Percentiles rank a stretch among this genome's conserved stretches.
phyloP scores from a whole-genome alignment of 768 basidiomycete species.

The Candolleomyces aberdarensis region DNA sequence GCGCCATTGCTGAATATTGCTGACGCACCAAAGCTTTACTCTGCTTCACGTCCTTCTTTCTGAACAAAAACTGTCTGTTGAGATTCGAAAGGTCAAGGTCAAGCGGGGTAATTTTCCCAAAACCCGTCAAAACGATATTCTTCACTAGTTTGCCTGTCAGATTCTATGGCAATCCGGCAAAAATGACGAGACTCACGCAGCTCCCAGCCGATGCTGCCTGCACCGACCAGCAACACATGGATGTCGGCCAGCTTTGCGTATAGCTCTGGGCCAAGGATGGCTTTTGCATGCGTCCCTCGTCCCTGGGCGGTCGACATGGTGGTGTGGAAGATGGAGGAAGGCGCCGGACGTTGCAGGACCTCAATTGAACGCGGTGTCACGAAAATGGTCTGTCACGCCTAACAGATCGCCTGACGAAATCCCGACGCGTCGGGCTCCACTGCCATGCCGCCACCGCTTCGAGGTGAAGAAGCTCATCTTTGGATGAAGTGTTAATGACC shows the following conservation, averaged over 20 bases:
- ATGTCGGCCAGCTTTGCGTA: slow-evolving; percentile 57
- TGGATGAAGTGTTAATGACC: too few relatives aligned
- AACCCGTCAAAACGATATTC: slow-evolving; percentile 90
- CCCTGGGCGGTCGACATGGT: slow-evolving; percentile 46
- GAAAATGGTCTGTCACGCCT: neutral
- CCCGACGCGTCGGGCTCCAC: too few relatives aligned
- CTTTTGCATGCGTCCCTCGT: slow-evolving; percentile 61
- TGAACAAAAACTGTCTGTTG: slow-evolving; percentile 95
- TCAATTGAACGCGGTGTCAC: slow-evolving; percentile 1
- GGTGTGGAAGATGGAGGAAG: neutral
- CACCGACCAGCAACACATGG: slow-evolving; percentile 86
- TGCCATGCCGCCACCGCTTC: too few relatives aligned
- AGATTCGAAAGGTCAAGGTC: slow-evolving; percentile 97
- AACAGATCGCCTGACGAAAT: neutral
- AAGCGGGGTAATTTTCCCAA: slow-evolving; percentile 87
- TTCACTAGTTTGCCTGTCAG: slow-evolving; percentile 59
- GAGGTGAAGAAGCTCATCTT: too few relatives aligned
- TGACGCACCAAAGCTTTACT: slow-evolving; percentile 82
- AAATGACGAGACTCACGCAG: slow-evolving; percentile 52
- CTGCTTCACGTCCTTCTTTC: slow-evolving; percentile 96
- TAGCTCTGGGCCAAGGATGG: slow-evolving; percentile 77
- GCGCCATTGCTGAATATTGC: neutral
- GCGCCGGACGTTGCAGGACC: neutral
- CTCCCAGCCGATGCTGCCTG: slow-evolving; percentile 97
- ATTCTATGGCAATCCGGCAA: neutral